Percentiles rank a stretch among this genome's conserved stretches.
Evolutionary conservation across 1,284 basidiomycete genomes (phyloP).

Genomic region (Marasmius fiardii): DNA sequence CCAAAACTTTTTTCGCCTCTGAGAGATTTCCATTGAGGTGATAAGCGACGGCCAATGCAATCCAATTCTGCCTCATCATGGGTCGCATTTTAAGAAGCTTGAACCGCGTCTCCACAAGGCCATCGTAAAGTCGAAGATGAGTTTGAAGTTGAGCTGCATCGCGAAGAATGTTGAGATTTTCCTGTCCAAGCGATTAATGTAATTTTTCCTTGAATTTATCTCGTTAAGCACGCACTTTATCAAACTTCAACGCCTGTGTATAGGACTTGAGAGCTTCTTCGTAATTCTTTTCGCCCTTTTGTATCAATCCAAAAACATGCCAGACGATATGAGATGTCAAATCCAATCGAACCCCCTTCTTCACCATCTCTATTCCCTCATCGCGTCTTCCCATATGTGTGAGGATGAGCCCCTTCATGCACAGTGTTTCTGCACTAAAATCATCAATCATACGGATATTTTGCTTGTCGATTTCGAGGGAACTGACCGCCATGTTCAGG

Average conservation of each 20-base stretch:
- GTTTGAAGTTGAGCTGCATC: constrained; percentile 91
- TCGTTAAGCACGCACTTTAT: constrained; percentile 60
- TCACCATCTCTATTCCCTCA: constrained; percentile 83
- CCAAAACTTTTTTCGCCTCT: constrained; percentile 75
- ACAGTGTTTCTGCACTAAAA: constrained; percentile 72
- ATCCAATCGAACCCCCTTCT: constrained; percentile 86
- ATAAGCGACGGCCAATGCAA: constrained; percentile 86
- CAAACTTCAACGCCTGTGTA: constrained; percentile 79
- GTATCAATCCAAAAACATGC: constrained; percentile 96
- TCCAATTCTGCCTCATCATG: constrained; percentile 86
- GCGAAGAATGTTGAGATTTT: constrained; percentile 91
- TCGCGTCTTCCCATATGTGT: constrained; percentile 84
- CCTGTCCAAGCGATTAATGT: constrained; percentile 42
- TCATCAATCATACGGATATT: constrained; percentile 7
- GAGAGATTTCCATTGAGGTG: constrained; percentile 76
- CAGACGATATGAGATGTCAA: constrained; percentile 95
- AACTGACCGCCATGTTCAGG: constrained; percentile 90
- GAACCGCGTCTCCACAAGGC: constrained; percentile 81
- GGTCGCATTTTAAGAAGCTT: constrained; percentile 82
- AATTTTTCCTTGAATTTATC: constrained; percentile 3
- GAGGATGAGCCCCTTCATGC: constrained; percentile 90
- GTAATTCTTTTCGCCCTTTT: constrained; percentile 90
- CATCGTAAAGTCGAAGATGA: constrained; percentile 84
- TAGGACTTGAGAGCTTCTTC: constrained; percentile 87
- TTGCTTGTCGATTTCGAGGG: background rate